These are phyloP conservation scores for Colletotrichum higginsianum DNA, from an alignment of 2,329 filamentous ascomycete species.

Conservation along the genomic window DNA sequence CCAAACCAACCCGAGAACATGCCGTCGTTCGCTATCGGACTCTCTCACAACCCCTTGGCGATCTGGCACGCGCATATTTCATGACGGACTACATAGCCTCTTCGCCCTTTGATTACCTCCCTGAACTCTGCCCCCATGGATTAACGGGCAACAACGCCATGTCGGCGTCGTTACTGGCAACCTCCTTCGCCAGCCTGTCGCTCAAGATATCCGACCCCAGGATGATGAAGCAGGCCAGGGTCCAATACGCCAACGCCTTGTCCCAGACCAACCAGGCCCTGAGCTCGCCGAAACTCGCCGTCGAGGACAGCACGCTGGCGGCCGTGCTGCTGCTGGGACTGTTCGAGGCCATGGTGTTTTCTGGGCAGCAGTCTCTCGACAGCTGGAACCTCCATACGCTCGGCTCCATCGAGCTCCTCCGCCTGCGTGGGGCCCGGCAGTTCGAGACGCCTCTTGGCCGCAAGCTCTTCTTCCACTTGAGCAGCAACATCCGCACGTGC, in stretches of 20 bases:
- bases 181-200: conserved; percentile 46
- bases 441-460: conserved; percentile 44
- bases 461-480: conserved; percentile 46
- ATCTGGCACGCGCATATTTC: conserved; percentile 45
- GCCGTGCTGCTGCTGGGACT: conserved; percentile 48
- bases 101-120: conserved; percentile 48
- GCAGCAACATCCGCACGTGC: conserved; percentile 48
- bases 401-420: conserved; percentile 47
- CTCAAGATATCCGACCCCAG: conserved; percentile 33
- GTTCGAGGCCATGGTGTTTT: conserved; percentile 49
- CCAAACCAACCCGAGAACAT: conserved; percentile 6
- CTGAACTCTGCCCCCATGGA: conserved; percentile 39
- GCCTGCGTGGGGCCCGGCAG: conserved; percentile 46
- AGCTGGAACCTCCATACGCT: conserved; percentile 48
- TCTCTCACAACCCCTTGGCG: conserved; percentile 26
- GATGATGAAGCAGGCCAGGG: conserved; percentile 43
- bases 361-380: conserved; percentile 44
- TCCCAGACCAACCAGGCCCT: conserved; percentile 40
- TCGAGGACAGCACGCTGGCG: conserved; percentile 47
- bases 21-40: conserved; percentile 29
- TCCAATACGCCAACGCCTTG: conserved; percentile 44
- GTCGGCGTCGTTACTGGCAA: conserved; percentile 45
- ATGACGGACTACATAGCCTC: conserved; percentile 47
- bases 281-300: conserved; percentile 40
- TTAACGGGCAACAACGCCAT: conserved; percentile 41